phyloP scores from a whole-genome alignment of 2,329 filamentous ascomycete genomes.

The Arachnomyces sp. region DNA sequence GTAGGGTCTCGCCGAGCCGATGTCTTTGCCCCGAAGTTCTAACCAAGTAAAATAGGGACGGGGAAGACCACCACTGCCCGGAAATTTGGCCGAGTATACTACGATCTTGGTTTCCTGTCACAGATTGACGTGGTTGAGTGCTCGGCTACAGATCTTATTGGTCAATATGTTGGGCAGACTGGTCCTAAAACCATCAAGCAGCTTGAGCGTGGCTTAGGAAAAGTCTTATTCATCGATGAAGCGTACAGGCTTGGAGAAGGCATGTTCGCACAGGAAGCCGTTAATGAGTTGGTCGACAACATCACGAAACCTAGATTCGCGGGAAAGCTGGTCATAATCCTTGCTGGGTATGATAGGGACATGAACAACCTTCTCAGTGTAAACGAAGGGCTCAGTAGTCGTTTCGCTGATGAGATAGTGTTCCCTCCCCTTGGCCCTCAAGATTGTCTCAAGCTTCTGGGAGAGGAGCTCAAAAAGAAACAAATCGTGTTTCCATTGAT shows the following conservation, averaged over 20 bases:
- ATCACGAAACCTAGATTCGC: conserved; percentile 51
- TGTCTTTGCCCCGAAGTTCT: neutral
- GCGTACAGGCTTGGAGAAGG: conserved; percentile 57
- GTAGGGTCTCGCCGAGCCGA: conserved; percentile 2
- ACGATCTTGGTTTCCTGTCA: conserved; percentile 62
- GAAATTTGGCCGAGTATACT: conserved; percentile 69
- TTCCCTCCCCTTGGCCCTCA: conserved; percentile 42
- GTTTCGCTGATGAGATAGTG: conserved; percentile 54
- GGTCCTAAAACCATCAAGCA: conserved; percentile 55
- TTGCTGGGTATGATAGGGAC: conserved; percentile 60
- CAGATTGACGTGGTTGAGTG: conserved; percentile 54
- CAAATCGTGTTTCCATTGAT: conserved; percentile 14
- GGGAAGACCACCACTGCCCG: conserved; percentile 65
- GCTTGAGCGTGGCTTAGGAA: conserved; percentile 55
- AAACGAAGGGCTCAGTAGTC: conserved; percentile 56
- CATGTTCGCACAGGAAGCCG: conserved; percentile 48
- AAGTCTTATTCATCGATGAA: conserved; percentile 64
- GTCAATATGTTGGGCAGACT: conserved; percentile 60
- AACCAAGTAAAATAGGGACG: conserved; percentile 39
- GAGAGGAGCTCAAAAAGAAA: conserved; percentile 23
- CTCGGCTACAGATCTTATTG: conserved; percentile 61
- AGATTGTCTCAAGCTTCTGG: conserved; percentile 41
- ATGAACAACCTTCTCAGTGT: conserved; percentile 55
- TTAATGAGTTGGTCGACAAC: conserved; percentile 45
- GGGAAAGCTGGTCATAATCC: conserved; percentile 55